Percentiles rank a stretch among this genome's conserved stretches.
Evolutionary conservation across 2,329 filamentous ascomycete genomes (phyloP).

Genomic region (Stagonosporopsis cucurbitacearum): DNA sequence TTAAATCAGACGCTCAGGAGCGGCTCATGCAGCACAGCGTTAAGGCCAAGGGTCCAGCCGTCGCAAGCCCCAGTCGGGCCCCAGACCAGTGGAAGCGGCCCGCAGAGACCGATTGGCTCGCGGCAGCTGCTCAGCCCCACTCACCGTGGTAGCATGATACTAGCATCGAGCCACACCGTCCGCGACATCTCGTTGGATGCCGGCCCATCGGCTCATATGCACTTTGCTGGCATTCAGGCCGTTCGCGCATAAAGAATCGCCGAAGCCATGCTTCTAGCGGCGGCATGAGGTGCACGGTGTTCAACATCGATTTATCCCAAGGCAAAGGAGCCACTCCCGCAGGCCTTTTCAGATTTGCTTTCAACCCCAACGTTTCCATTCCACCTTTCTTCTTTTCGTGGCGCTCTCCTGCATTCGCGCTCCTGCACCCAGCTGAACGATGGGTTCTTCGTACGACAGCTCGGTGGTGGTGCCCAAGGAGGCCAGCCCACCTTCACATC

Average conservation of each 20-base stretch:
- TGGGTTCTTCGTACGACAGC: constrained; percentile 27
- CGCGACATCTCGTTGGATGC: constrained; percentile 18
- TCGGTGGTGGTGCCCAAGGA: constrained; percentile 20
- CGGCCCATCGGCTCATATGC: background rate
- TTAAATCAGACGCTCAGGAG: constrained; percentile 14
- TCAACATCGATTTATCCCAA: constrained; percentile 11
- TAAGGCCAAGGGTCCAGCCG: constrained; percentile 23
- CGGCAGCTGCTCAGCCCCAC: background rate
- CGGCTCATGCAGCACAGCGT: constrained; percentile 7
- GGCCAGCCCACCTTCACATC: constrained; percentile 11
- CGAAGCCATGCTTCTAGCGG: constrained; percentile 13
- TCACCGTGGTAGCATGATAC: background rate
- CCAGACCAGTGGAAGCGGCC: constrained; percentile 18
- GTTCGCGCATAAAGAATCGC: constrained; percentile 6
- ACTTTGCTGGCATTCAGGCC: constrained; percentile 15
- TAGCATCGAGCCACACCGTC: constrained; percentile 3
- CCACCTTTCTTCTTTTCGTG: constrained; percentile 7
- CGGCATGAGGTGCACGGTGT: constrained; percentile 18
- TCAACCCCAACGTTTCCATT: constrained; percentile 10
- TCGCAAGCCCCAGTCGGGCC: background rate
- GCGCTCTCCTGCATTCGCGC: constrained; percentile 20
- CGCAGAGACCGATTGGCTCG: constrained; percentile 15
- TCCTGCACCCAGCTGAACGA: constrained; percentile 21
- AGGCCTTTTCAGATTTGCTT: constrained; percentile 11
- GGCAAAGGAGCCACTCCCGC: constrained; percentile 1